A percentile compares a stretch with the other conserved stretches of the same genome.
Evolutionary conservation across 805 yeast genomes (phyloP).

Genomic region (Starmerella vitae): DNA sequence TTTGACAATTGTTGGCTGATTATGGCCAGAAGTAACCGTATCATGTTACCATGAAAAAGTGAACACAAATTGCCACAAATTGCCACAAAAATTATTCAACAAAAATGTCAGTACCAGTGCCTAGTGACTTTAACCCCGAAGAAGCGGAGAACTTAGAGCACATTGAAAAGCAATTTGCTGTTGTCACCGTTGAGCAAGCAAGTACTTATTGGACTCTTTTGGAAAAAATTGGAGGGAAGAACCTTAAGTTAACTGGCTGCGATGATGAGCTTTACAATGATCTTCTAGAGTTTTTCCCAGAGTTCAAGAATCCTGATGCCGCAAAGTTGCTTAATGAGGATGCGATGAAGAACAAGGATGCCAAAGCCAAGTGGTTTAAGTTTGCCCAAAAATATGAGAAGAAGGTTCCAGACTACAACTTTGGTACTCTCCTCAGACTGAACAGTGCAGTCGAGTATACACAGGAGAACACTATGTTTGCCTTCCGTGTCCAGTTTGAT

Average conservation of each 20-base stretch:
- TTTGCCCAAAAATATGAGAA: conserved; percentile 74
- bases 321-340: conserved; percentile 55
- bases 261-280: conserved; percentile 32
- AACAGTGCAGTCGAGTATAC: conserved; percentile 59
- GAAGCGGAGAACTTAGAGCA: conserved; percentile 89
- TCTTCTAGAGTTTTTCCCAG: conserved; percentile 66
- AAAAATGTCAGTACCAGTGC: conserved; percentile 13
- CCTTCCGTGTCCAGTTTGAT: conserved; percentile 82
- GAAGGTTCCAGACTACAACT: conserved; percentile 75
- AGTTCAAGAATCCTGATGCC: conserved; percentile 44
- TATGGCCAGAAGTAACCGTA: too few relatives aligned
- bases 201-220: conserved; percentile 79
- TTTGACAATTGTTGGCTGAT: too few relatives aligned
- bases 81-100: too few relatives aligned
- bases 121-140: conserved; percentile 54
- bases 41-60: too few relatives aligned
- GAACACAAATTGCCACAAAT: too few relatives aligned
- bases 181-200: conserved; percentile 89
- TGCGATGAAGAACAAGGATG: conserved; percentile 63
- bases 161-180: conserved; percentile 95
- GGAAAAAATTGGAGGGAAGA: conserved; percentile 55
- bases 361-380: conserved; percentile 83
- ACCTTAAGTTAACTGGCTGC: conserved; percentile 38
- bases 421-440: conserved; percentile 84
- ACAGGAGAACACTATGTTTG: conserved; percentile 76